Base-by-base conservation (phyloP, 495 filamentous ascomycete species). In the Glarea lozoyensis region DNA sequence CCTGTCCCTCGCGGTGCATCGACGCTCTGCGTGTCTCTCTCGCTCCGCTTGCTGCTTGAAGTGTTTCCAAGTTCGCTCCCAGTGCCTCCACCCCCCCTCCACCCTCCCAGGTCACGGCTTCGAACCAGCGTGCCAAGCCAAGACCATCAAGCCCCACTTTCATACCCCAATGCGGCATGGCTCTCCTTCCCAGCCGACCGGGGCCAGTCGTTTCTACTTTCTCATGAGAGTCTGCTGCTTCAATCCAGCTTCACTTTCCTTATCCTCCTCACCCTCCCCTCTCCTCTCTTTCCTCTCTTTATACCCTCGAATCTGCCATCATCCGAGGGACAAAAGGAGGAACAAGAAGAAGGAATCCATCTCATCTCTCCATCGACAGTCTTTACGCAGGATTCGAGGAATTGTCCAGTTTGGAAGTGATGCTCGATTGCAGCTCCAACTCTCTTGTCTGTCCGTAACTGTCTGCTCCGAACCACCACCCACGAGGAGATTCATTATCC, bases 361-460 rank as follows among this genome's bases (percentile, higher is more conserved):
- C 30, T 40, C 27, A 45, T n/a, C n/a, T 37, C 29, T 48, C 49
- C 35, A 48, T 52, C 44, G 52, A 41, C 48, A 51, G 12, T 48
- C 13, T 43, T 45, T 56, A 29, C 53, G 45, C 48, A 24, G 48
- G 50, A 49, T 45, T 32, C 37, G 41, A 37, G 48, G 36, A 12
- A 20, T 19, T n/a, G 29, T 15, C 30, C 16, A 6, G 33, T 17
- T 12, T 29, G 19, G 27, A 43, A 40, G 46, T 50, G 46, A 51
- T 51, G 45, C 46, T 40, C 24, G 38, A 47, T 24, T 40, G 45
- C 47, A 46, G 24, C 42, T 36, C 37, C 40, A 38, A 29, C 36
- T 46, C 42, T 17, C 34, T 53, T 44, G 41, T 38, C 46, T 42
- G 45, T 47, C 50, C 46, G 46, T 48, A 42, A 37, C 53, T 48